A percentile compares a stretch with the other conserved stretches of the same genome.
Evolutionary conservation across 176 grass and related monocot species (phyloP).

Genomic region (Avena eriantha): DNA sequence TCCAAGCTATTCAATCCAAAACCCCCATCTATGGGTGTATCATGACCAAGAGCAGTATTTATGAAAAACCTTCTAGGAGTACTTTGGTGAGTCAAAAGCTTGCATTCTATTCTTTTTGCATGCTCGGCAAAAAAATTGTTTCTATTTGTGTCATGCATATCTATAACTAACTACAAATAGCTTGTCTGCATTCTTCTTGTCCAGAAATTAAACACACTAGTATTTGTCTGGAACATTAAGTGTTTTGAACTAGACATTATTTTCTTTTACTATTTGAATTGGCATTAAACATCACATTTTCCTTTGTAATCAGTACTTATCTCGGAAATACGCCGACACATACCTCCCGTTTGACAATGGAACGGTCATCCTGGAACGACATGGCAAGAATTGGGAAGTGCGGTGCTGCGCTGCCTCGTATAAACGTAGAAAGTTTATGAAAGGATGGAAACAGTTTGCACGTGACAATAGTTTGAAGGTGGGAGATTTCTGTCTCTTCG

Average conservation of each 20-base stretch:
- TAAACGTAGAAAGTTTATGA: background rate
- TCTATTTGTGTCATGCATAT: background rate
- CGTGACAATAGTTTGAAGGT: slow-evolving; percentile 39
- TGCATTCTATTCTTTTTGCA: background rate
- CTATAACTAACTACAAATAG: background rate
- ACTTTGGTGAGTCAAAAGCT: slow-evolving; percentile 23
- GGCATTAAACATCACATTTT: background rate
- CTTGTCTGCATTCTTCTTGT: background rate
- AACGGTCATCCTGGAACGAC: background rate
- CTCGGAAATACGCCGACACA: background rate
- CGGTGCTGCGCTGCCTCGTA: background rate
- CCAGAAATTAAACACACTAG: background rate
- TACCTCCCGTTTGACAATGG: slow-evolving; percentile 32
- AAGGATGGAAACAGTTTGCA: slow-evolving; percentile 39
- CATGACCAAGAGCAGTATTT: slow-evolving; percentile 8
- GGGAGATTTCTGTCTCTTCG: slow-evolving; percentile 24
- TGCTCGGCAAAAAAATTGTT: too few relatives aligned
- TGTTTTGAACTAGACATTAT: background rate
- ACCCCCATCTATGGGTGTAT: slow-evolving; percentile 24
- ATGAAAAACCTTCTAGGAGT: background rate
- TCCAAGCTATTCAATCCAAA: slow-evolving; percentile 21
- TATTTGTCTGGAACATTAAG: background rate
- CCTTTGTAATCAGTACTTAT: background rate
- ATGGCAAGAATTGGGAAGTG: slow-evolving; percentile 19
- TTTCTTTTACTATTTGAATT: background rate